Evolutionary conservation across 2,329 filamentous ascomycete genomes (phyloP).

Genomic region (Rhytidhysteron rufulum): DNA sequence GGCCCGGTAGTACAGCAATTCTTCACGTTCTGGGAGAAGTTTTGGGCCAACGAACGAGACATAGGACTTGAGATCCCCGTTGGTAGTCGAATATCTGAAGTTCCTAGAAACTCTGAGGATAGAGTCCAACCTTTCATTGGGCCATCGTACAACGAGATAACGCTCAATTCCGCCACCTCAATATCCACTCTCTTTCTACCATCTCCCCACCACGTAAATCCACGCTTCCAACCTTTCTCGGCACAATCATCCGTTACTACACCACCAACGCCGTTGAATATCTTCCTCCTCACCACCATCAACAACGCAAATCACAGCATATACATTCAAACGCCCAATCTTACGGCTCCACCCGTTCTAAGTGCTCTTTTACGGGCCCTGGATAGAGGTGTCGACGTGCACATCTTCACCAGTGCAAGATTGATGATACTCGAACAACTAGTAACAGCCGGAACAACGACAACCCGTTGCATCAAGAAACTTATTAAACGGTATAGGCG

Average conservation of each 20-base stretch:
- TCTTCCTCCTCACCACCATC: conserved; percentile 60
- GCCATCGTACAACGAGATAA: conserved; percentile 1
- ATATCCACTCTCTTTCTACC: conserved; percentile 65
- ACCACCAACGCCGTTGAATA: conserved; percentile 66
- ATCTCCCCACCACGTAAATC: conserved; percentile 68
- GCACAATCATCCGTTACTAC: conserved; percentile 46
- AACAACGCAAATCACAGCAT: conserved; percentile 56
- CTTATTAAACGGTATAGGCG: conserved; percentile 55
- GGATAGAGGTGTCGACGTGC: conserved; percentile 62
- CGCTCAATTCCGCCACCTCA: background rate
- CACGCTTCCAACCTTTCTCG: conserved; percentile 52
- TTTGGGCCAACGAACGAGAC: conserved; percentile 55
- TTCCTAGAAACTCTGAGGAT: background rate
- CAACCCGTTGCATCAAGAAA: conserved; percentile 58
- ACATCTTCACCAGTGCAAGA: conserved; percentile 61
- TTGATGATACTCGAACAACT: conserved; percentile 80
- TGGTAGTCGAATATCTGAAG: background rate
- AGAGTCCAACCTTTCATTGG: conserved; percentile 1
- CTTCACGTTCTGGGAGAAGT: conserved; percentile 60
- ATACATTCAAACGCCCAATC: conserved; percentile 72
- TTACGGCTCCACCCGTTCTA: conserved; percentile 66
- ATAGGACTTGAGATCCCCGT: background rate
- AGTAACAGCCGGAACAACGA: conserved; percentile 73
- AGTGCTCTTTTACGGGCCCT: conserved; percentile 60
- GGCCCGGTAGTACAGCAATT: conserved; percentile 62